phyloP scores from a whole-genome alignment of 2,329 filamentous ascomycete species.

The Cladosporium sp. region DNA sequence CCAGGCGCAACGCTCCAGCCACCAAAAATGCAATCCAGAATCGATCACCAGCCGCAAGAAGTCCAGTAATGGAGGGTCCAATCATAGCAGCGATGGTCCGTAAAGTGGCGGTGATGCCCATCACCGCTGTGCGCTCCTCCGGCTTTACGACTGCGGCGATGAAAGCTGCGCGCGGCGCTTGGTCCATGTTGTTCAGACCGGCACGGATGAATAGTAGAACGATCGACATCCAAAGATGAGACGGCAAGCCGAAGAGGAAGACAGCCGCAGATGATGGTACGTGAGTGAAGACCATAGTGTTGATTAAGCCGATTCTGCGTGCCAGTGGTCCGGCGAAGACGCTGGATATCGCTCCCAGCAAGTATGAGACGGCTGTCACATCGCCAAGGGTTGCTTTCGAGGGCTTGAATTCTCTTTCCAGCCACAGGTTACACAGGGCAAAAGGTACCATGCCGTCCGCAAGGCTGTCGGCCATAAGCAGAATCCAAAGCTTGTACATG shows the following conservation, averaged over 20 bases:
- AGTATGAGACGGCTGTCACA: constrained; percentile 52
- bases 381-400: constrained; percentile 55
- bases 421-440: constrained; percentile 56
- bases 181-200: constrained; percentile 68
- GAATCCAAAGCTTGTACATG: constrained; percentile 62
- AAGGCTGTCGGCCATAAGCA: constrained; percentile 69
- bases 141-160: constrained; percentile 66
- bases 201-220: constrained; percentile 59
- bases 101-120: constrained; percentile 65
- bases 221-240: constrained; percentile 53
- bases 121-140: constrained; percentile 67
- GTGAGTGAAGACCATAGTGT: constrained; percentile 64
- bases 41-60: constrained; percentile 52
- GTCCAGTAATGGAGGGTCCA: constrained; percentile 57
- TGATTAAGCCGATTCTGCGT: constrained; percentile 59
- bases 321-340: constrained; percentile 62
- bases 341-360: constrained; percentile 46
- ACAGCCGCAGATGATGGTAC: constrained; percentile 63
- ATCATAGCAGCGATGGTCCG: constrained; percentile 59
- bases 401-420: constrained; percentile 56
- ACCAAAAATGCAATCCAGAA: constrained; percentile 66
- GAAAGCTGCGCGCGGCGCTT: constrained; percentile 65
- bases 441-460: constrained; percentile 63
- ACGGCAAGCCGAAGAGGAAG: constrained; percentile 59
- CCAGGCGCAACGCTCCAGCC: constrained; percentile 54